Base-by-base conservation (phyloP, 2,329 filamentous ascomycete genomes). In the Paecilomyces niveus region DNA sequence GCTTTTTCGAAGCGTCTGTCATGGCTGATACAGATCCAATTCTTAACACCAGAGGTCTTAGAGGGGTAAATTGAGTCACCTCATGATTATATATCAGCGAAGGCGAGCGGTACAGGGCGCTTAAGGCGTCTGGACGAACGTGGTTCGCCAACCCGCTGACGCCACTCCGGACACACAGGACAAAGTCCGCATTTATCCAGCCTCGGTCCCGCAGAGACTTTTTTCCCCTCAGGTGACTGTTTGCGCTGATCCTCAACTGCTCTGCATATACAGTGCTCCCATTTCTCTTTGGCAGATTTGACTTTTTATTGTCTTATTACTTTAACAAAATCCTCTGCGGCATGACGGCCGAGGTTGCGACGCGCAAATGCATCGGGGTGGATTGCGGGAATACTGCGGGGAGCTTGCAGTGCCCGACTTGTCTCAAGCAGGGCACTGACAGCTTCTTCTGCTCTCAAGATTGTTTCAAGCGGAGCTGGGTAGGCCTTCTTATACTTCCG, bases 381-480 rank as follows among this genome's bases (percentile, higher is more conserved):
- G 90, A 95, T 74, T 99, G 94, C 81, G 81, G 84, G 49, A 96
- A 97, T 63, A 88, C 93, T 63, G 92, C 92, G 58, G 88, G 90
- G 61, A 81, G 87, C 57, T 80, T 99, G 53, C 92, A 97, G 75
- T 99, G 94, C 76, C 94, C 94, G 57, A 97, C 90, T 54, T 99
- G 94, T 74, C 82, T 97, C 69, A 97, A 96, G 78, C 80, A 92
- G 52, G 90, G 89, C 57, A 88, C 92, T 72, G 90, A 94, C 70
- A 96, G 91, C 79, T 97, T 87, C 78, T 99, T 97, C 79, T 99
- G 94, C 80, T 92, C 92, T 29, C 94, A 99, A 76, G 94, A 97
- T 68, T 99, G 94, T 81, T 99, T 99, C 80, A 97, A 97, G 83
- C 88, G 87, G 76, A 99, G 92, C 81, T 99, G 94, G 94, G 94